These are phyloP conservation scores for Penicillium griseofulvum DNA, from an alignment of 2,329 filamentous ascomycete genomes.

Conservation along the genomic window DNA sequence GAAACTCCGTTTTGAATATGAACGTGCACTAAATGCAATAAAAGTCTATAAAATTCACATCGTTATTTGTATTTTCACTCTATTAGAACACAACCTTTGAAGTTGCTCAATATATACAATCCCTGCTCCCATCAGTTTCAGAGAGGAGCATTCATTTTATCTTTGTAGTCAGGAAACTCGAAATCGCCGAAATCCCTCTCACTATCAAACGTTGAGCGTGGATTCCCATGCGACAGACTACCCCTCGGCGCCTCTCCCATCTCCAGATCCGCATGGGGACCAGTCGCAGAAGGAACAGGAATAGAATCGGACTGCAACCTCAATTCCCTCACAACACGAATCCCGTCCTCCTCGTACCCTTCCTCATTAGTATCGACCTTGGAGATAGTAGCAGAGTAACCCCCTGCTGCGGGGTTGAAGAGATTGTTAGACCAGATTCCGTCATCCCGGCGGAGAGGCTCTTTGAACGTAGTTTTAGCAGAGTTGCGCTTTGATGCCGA, in stretches of 20 bases:
- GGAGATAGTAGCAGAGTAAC: conserved; percentile 28
- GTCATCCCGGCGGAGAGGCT: conserved; percentile 6
- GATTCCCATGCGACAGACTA: background rate
- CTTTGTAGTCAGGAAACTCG: conserved; percentile 26
- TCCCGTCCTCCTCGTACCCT: conserved; percentile 17
- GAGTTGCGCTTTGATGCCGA: conserved; percentile 13
- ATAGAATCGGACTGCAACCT: conserved; percentile 22
- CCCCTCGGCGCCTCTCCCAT: background rate
- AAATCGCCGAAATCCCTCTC: conserved; percentile 24
- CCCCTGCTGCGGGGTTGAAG: conserved; percentile 15
- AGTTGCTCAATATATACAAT: background rate
- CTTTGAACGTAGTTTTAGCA: conserved; percentile 6
- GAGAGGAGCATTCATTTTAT: conserved; percentile 23
- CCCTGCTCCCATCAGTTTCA: background rate
- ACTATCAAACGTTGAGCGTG: conserved; percentile 1
- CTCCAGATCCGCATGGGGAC: conserved; percentile 6
- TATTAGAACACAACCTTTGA: background rate
- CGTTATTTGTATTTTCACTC: background rate
- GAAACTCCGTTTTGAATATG: background rate
- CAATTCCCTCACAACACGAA: conserved; percentile 31
- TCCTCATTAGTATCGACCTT: conserved; percentile 19
- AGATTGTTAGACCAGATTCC: conserved; percentile 18
- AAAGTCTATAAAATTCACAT: background rate
- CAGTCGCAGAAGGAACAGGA: background rate
- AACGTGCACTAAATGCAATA: background rate